Percentiles rank a stretch among this genome's conserved stretches.
These are phyloP conservation scores for Ogataea saltuana DNA, from an alignment of 805 yeast species.

Conservation along the genomic window DNA sequence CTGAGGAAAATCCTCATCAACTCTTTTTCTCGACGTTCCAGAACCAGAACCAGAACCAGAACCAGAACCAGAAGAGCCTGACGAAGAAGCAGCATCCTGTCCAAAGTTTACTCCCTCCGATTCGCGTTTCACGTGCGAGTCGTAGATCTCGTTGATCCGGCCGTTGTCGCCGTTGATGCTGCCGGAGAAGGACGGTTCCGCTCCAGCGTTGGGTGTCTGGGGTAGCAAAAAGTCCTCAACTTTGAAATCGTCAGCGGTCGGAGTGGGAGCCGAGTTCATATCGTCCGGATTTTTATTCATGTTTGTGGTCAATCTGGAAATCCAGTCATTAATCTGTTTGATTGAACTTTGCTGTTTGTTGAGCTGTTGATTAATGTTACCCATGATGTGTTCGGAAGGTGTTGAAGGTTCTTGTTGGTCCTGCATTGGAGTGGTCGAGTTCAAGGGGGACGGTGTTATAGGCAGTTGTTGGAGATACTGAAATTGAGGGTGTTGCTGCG, in stretches of 20 bases:
- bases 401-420: slow-evolving; percentile 13
- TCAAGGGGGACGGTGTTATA: slow-evolving; percentile 16
- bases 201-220: slow-evolving; percentile 30
- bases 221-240: slow-evolving; percentile 36
- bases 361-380: slow-evolving; percentile 48
- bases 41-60: not conserved
- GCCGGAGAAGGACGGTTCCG: slow-evolving; percentile 16
- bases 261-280: slow-evolving; percentile 14
- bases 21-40: slow-evolving; percentile 3
- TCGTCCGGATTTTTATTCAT: slow-evolving; percentile 18
- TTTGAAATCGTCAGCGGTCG: slow-evolving; percentile 35
- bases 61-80: not conserved
- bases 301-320: slow-evolving; percentile 36
- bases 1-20: not conserved
- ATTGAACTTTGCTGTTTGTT: slow-evolving; percentile 52
- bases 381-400: slow-evolving; percentile 30
- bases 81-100: not conserved
- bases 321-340: slow-evolving; percentile 59
- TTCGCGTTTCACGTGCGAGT: slow-evolving; percentile 6
- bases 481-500: slow-evolving; percentile 9
- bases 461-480: slow-evolving; percentile 6
- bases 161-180: slow-evolving; percentile 5
- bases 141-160: slow-evolving; percentile 15
- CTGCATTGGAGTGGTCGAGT: slow-evolving; percentile 11
- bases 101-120: not conserved